Percentiles rank a stretch among this genome's conserved stretches.
These are phyloP conservation scores for Lactarius sp. DNA, from an alignment of 768 basidiomycete species.

Conservation along the genomic window DNA sequence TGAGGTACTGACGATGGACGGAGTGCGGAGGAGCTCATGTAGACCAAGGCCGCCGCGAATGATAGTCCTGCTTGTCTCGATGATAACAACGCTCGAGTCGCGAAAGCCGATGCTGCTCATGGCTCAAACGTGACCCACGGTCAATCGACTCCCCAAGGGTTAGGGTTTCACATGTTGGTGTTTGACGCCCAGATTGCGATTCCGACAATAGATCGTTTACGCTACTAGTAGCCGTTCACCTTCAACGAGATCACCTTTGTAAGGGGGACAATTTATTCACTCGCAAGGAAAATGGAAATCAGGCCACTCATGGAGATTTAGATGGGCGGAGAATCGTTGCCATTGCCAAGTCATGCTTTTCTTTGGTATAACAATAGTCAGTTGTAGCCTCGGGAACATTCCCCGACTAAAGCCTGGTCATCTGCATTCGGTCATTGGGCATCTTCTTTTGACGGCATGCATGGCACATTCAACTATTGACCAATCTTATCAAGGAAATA, in stretches of 20 bases:
- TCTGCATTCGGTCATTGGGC: background rate
- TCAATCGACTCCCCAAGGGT: background rate
- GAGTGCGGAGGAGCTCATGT: conserved; percentile 70
- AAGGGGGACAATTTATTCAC: background rate
- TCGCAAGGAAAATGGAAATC: conserved; percentile 2
- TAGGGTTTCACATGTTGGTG: conserved; percentile 5
- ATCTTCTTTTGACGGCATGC: background rate
- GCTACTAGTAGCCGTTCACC: too few relatives aligned
- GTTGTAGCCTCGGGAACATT: background rate
- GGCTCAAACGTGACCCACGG: conserved; percentile 5
- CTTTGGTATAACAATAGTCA: background rate
- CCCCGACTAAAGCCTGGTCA: background rate
- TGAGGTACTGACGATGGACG: conserved; percentile 56
- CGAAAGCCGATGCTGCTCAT: conserved; percentile 59
- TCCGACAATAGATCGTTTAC: background rate
- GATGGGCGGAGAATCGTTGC: background rate
- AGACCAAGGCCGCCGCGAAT: conserved; percentile 77
- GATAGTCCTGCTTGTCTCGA: conserved; percentile 69
- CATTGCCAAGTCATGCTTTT: conserved; percentile 9
- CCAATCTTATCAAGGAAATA: conserved; percentile 2
- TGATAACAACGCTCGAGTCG: conserved; percentile 73
- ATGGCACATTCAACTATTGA: background rate
- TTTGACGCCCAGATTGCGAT: conserved; percentile 5
- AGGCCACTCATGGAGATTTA: background rate
- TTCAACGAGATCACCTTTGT: too few relatives aligned